phyloP scores from a whole-genome alignment of 2,329 filamentous ascomycete species.

The Cryphonectria radicalis region DNA sequence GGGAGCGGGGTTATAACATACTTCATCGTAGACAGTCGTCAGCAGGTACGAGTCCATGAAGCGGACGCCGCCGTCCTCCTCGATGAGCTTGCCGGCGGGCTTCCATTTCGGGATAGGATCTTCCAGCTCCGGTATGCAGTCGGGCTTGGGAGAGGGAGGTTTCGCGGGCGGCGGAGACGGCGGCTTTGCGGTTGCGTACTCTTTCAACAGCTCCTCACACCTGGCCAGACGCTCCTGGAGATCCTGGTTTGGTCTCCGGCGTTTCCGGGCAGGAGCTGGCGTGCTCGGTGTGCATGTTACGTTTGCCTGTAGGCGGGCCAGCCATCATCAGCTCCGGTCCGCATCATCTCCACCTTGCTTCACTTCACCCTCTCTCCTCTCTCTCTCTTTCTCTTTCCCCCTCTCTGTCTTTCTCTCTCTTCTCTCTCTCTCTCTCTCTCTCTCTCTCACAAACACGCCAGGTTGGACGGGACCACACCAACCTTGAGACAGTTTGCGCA shows the following conservation, averaged over 20 bases:
- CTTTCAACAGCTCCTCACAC: constrained; percentile 62
- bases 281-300: constrained; percentile 64
- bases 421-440: no score
- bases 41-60: constrained; percentile 63
- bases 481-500: constrained; percentile 67
- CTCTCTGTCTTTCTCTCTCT: no score
- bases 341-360: background rate
- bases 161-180: constrained; percentile 32
- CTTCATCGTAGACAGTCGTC: constrained; percentile 60
- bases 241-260: constrained; percentile 63
- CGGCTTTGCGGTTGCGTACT: constrained; percentile 52
- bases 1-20: constrained; percentile 35
- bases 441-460: background rate
- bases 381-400: no score
- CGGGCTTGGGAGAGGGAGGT: constrained; percentile 24
- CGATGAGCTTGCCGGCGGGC: constrained; percentile 56
- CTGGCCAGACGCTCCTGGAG: constrained; percentile 63
- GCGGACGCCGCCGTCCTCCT: constrained; percentile 57
- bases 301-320: constrained; percentile 50
- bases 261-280: constrained; percentile 63
- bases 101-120: constrained; percentile 46
- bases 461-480: constrained; percentile 29
- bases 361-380: background rate
- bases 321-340: background rate
- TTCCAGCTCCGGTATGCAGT: constrained; percentile 35